Percentiles rank a stretch among this genome's conserved stretches.
Conservation (phyloP, 768 basidiomycete species). For the Xanthoconium stramineum region DNA sequence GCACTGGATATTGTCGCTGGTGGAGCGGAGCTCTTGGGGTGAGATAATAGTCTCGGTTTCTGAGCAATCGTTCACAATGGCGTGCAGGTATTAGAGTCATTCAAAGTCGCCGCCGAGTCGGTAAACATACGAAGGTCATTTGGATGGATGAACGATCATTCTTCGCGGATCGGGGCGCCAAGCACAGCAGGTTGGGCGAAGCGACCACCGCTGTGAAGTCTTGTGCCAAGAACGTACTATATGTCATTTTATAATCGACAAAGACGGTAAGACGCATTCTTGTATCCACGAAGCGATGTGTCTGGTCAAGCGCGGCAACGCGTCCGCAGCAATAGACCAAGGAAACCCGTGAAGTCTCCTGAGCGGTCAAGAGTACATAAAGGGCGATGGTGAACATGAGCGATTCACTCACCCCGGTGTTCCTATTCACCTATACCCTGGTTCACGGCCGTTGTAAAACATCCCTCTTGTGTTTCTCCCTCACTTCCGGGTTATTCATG, state of each 20-base stretch:
- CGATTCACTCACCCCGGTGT: neutral
- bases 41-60: conserved; percentile 10
- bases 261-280: conserved; percentile 3
- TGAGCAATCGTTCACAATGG: neutral
- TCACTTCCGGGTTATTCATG: neutral
- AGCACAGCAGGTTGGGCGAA: conserved; percentile 8
- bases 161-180: conserved; percentile 18
- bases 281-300: conserved; percentile 1
- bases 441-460: neutral
- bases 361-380: conserved; percentile 7
- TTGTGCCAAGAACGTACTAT: neutral
- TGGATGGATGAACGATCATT: neutral
- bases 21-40: neutral
- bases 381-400: neutral
- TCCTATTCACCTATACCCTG: neutral
- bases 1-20: neutral
- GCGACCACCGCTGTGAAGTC: neutral
- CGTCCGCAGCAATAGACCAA: conserved; percentile 1
- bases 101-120: neutral
- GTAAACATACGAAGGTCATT: neutral
- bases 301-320: neutral
- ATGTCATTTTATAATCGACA: conserved; percentile 5
- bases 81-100: neutral
- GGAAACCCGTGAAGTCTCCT: conserved; percentile 1
- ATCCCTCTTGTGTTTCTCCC: neutral